Evolutionary conservation across 805 yeast genomes (phyloP), one percentile per base, ranked within the genome.

Genomic region (Wickerhamomyces strasburgensis): DNA sequence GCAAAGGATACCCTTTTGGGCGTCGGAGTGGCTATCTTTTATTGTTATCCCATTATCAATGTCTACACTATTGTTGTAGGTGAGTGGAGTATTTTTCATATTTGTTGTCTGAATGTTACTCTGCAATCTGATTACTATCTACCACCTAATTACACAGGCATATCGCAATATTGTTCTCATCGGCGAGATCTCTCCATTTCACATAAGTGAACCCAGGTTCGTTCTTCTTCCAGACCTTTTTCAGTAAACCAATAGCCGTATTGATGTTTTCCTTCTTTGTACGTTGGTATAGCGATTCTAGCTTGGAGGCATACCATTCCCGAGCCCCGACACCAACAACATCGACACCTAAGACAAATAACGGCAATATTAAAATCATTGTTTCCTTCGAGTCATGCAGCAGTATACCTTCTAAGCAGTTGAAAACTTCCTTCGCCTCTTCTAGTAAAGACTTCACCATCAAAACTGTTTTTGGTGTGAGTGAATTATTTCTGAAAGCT

Each of bases 161-260:
- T 5, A 39, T 14, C 3, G 39, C 35, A 11, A 39, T 35, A 19
- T 36, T 34, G 8, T 25, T 28, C 13, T 32, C 26, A 3, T 33
- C 36, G 11, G 34, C 36, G 17, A 39, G 15, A 17, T 39, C 36
- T 31, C 34, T 27, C 10, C 36, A 32, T 24, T 39, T 38, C 13
- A 39, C 37, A 19, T 24, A 29, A 4, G 16, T 23, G 26, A 21
- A 19, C 5, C 39, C 43, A 4, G 17, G 11, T 10, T 36, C 31
- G 18, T 39, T 29, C 31, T 31, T 10, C 3, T 10, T 14, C 43
- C 43, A 39, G 3, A 39, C 38, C 19, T 29, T 29, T 6, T 33
- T 26, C 19, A 39, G 18, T 3, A 39, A 19, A 5, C 23, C 18
- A n/a, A 35, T 15, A 30, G 29, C 19, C 9, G 39, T 25, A 6